Percentiles rank a stretch among this genome's conserved stretches.
Conservation (phyloP, 768 basidiomycete species). For the Macrolepiota dolichaula region DNA sequence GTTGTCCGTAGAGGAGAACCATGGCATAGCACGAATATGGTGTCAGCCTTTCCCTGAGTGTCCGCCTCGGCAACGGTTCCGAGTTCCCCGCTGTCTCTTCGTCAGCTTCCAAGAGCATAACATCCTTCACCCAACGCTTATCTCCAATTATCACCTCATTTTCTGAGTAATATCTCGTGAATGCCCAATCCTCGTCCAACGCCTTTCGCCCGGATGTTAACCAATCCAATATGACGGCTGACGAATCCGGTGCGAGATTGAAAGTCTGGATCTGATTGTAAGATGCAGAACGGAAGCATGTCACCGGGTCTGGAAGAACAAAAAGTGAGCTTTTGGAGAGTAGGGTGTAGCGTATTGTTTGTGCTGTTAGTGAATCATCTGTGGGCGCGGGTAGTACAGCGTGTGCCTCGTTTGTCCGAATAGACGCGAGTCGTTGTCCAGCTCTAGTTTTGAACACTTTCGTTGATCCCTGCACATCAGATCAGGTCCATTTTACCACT, state of each 20-base stretch:
- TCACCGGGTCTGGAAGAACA: conserved; percentile 89
- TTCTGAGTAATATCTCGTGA: conserved; percentile 77
- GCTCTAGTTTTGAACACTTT: conserved; percentile 88
- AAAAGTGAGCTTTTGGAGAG: conserved; percentile 56
- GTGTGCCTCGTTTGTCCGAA: conserved; percentile 14
- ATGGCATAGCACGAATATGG: conserved; percentile 93
- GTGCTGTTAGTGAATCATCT: conserved; percentile 42
- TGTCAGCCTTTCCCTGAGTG: conserved; percentile 56
- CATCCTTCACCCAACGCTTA: conserved; percentile 69
- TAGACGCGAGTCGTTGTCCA: conserved; percentile 53
- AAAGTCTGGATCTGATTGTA: conserved; percentile 88
- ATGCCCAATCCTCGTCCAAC: conserved; percentile 86
- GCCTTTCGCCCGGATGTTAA: conserved; percentile 83
- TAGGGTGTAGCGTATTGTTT: conserved; percentile 60
- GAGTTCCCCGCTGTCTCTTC: conserved; percentile 16
- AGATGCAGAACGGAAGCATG: conserved; percentile 81
- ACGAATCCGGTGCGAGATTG: conserved; percentile 54
- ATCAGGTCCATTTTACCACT: not conserved
- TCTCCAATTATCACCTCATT: conserved; percentile 79
- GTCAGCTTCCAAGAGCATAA: conserved; percentile 66
- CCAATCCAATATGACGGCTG: conserved; percentile 84
- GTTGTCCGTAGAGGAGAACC: conserved; percentile 74
- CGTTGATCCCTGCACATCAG: conserved; percentile 68
- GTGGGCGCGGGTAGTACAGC: not conserved
- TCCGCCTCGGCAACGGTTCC: conserved; percentile 34